Base-by-base conservation (phyloP, 2,329 filamentous ascomycete genomes). In the Penicillium sp. region DNA sequence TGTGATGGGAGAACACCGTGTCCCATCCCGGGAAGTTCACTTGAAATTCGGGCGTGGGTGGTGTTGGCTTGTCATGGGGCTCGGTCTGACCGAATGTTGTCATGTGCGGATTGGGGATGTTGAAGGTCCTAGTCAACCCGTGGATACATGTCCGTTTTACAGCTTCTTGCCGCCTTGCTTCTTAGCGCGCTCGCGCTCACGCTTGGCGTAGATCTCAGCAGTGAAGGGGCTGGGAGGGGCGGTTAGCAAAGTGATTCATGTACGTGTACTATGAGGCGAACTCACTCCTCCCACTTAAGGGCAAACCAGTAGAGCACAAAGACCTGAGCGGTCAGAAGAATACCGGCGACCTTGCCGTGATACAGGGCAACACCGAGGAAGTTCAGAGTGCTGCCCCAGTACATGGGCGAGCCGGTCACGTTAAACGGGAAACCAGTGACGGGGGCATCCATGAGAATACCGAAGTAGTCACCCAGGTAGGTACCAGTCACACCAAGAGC, bases 391-490 rank as follows among this genome's bases (percentile, higher is more conserved):
- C 88, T 91, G 54, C 94, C 94, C 79, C 92, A 90, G 81, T 99
- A 99, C 94, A 99, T 99, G 59, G 94, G 94, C 48, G 91, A 89
- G 62, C 86, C 85, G 51, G 88, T 92, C 57, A 97, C 83, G 75
- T 90, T 97, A 83, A 99, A 99, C 2, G 94, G 94, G 72, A 99
- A 99, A 13, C 90, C 89, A 11, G 92, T 96, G 48, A 99, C 92
- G 67, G 93, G 93, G 64, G 88, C 80, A 71, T 97, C 93, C 92
- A 97, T 96, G 62, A 99, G 82, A 73, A 97, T 97, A 65, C 94
- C 94, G 72, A 97, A 99, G 81, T 99, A 99, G 79, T 99, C 94
- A 65, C 94, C 94, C 31, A 99, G 81, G 73, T 97, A 99, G 33
- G 94, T 99, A 59, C 94, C 94, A 0, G 92, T 97, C 68, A 99